Conservation (phyloP, 257 asterid species). For the Lavandula angustifolia region DNA sequence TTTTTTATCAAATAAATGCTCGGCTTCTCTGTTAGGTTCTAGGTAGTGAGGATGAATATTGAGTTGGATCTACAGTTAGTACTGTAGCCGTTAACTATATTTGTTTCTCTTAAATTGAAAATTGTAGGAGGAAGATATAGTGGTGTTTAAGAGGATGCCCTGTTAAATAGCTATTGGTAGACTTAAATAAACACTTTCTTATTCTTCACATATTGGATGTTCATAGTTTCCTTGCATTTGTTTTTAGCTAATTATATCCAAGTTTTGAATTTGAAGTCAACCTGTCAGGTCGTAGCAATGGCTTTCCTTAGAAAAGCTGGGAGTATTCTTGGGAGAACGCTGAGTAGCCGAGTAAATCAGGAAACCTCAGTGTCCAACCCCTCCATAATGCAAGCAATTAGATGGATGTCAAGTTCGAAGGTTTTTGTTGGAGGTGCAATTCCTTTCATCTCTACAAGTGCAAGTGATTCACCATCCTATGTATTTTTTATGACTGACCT, state of each 20-base stretch:
- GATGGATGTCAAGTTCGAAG: constrained; percentile 85
- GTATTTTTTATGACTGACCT: not conserved
- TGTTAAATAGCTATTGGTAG: not conserved
- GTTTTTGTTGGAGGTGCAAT: constrained; percentile 75
- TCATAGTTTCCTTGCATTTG: not conserved
- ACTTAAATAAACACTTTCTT: not conserved
- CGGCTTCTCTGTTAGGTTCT: not conserved
- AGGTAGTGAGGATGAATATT: not conserved
- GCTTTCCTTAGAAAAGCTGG: constrained; percentile 79
- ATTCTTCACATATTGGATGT: not conserved
- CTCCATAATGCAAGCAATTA: constrained; percentile 61
- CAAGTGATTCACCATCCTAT: not conserved
- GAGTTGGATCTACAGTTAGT: not conserved
- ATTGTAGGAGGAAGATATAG: not conserved
- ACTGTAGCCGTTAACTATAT: not conserved
- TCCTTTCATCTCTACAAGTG: not conserved
- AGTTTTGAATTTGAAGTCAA: not conserved
- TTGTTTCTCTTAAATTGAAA: not conserved
- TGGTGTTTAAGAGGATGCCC: not conserved
- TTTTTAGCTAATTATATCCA: not conserved
- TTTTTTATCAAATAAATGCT: not conserved
- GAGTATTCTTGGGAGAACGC: constrained; percentile 48
- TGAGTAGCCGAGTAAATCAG: constrained; percentile 43
- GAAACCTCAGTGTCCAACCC: constrained; percentile 51
- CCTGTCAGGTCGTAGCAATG: constrained; percentile 47